phyloP scores from a whole-genome alignment of 1,139 yeast genomes.

The Sporopachydermia cereana region DNA sequence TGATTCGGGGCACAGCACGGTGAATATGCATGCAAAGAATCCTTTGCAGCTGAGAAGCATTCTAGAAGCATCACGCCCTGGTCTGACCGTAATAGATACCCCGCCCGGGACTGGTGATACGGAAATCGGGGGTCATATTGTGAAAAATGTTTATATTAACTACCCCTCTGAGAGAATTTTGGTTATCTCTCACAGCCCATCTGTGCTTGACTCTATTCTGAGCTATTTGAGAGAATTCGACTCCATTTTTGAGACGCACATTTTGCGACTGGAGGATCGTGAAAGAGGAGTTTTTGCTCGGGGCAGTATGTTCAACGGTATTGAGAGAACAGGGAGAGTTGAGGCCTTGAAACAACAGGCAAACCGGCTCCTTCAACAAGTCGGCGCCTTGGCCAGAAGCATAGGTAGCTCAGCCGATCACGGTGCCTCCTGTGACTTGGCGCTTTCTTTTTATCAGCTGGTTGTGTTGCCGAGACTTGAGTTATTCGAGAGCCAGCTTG shows the following conservation, averaged over 20 bases:
- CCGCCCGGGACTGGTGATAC: conserved; percentile 39
- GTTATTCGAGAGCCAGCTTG: too few relatives aligned
- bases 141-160: conserved; percentile 19
- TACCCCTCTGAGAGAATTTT: conserved; percentile 25
- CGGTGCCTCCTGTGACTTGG: conserved; percentile 33
- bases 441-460: too few relatives aligned
- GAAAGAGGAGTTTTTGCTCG: conserved; percentile 8
- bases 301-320: conserved; percentile 1
- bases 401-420: conserved; percentile 31
- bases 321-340: conserved; percentile 16
- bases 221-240: conserved; percentile 15
- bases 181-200: conserved; percentile 23
- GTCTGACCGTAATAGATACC: conserved; percentile 31
- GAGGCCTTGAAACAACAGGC: conserved; percentile 15
- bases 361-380: conserved; percentile 19
- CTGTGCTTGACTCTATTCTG: conserved; percentile 17
- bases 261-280: conserved; percentile 19
- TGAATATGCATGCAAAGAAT: too few relatives aligned
- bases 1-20: too few relatives aligned
- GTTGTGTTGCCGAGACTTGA: too few relatives aligned
- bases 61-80: conserved; percentile 16
- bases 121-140: conserved; percentile 18
- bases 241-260: conserved; percentile 17
- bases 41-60: neutral
- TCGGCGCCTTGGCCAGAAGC: conserved; percentile 24